A percentile compares a stretch with the other conserved stretches of the same genome.
Conservation (phyloP, 2,329 filamentous ascomycete species). For the Pseudogymnoascus sp. region DNA sequence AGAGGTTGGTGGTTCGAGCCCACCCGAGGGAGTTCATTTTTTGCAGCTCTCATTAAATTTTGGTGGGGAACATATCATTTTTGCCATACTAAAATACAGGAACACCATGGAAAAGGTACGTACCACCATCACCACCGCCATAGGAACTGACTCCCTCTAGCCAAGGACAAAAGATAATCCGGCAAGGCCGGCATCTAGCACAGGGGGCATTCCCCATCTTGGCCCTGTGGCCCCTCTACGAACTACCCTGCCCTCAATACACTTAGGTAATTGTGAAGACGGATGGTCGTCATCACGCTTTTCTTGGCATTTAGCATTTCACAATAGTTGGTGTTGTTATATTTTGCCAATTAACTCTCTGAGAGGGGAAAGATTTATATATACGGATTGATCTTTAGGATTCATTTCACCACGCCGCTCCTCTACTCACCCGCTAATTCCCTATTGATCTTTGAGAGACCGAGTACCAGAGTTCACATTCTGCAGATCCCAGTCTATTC, state of each 20-base stretch:
- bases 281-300: not conserved
- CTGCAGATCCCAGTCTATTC: not conserved
- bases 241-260: not conserved
- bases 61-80: not conserved
- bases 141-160: not conserved
- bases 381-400: not conserved
- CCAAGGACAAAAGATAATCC: not conserved
- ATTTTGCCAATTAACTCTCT: not conserved
- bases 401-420: not conserved
- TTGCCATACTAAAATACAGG: not conserved
- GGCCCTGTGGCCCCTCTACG: not conserved
- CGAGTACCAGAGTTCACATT: not conserved
- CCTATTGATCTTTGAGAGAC: not conserved
- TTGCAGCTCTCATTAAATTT: not conserved
- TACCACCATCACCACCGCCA: not conserved
- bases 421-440: not conserved
- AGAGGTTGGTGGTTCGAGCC: too few species aligned
- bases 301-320: not conserved
- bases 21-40: too few species aligned
- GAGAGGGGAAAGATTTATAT: not conserved
- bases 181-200: slow-evolving; percentile 4
- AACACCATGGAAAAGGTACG: not conserved
- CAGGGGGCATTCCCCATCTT: not conserved
- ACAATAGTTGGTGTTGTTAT: not conserved
- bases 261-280: not conserved